Base-by-base conservation (phyloP, 2,329 filamentous ascomycete species). In the Huntiella bhutanensis region DNA sequence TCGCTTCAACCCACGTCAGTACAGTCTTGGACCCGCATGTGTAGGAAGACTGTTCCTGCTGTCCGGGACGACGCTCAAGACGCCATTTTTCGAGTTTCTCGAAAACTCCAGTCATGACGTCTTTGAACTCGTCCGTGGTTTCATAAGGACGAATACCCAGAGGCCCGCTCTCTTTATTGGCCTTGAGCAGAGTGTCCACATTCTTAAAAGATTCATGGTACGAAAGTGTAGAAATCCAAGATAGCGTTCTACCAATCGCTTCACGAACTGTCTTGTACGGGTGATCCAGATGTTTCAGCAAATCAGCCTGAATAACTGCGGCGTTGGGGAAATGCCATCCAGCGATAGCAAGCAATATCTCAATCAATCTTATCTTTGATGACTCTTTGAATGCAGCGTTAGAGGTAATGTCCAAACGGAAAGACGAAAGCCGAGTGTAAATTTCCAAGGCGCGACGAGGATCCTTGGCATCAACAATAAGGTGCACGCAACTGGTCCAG, bases 311-410 rank as follows among this genome's bases (percentile, higher is more conserved):
- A 43, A 98, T 88, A 0, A 87, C 86, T 62, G 84, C 76, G 54
- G 92, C 84, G 8, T 85, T 69, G 52, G 85, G 85, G 68, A 95
- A 98, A 60, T 98, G 91, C 91, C 92, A 98, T 1, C 91, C 91
- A 33, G 79, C 75, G 55, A 94, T 86, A 39, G 78, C 77, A 49
- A 98, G 82, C 51, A 83, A 74, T 53, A 93, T 85, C 54, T 95
- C 85, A 13, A 98, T 68, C 28, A 98, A 67, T 53, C 91, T 80
- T 12, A 98, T 84, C 65, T 96, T 95, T 22, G 88, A 92, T 47
- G 88, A 94, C 60, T 98, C 92, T 60, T 98, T 98, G 71, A 98
- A 98, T 0, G 91, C 91, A 3, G 92, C 91, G 58, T 96, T 95
- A 0, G 88, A 95, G 4, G 75, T 69, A 80, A 96, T 88, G 58